Evolutionary conservation across 352 stramenopile genomes (phyloP).

Genomic region (Phytophthora fragariae): DNA sequence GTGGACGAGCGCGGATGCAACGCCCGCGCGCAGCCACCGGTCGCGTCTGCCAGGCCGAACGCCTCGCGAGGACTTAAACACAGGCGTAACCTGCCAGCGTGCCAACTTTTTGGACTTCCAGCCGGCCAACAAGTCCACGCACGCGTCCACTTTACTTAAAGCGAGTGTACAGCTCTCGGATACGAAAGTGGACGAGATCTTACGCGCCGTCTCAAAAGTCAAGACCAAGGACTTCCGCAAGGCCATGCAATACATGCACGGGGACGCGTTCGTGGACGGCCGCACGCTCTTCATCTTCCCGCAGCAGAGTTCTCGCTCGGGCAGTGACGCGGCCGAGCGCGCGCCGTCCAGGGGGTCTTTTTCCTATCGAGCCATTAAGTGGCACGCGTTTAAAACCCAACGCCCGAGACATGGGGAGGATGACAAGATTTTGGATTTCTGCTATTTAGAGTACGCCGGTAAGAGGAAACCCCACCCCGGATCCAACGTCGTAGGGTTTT

Average conservation of each 20-base stretch:
- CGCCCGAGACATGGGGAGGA: conserved; percentile 41
- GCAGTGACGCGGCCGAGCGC: conserved; percentile 11
- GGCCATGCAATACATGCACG: conserved; percentile 63
- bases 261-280: conserved; percentile 66
- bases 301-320: conserved; percentile 14
- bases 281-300: conserved; percentile 73
- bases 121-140: conserved; percentile 57
- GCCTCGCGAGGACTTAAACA: conserved; percentile 22
- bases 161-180: conserved; percentile 62
- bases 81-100: conserved; percentile 48
- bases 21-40: conserved; percentile 4
- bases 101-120: conserved; percentile 79
- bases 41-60: conserved; percentile 18
- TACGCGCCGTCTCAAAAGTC: conserved; percentile 59
- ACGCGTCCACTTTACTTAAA: conserved; percentile 74
- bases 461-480: conserved; percentile 56
- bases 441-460: conserved; percentile 79
- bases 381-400: conserved; percentile 60
- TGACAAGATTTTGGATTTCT: conserved; percentile 70
- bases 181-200: conserved; percentile 60
- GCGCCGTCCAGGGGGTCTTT: conserved; percentile 33
- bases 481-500: conserved; percentile 76
- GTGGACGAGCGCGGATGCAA: conserved; percentile 46
- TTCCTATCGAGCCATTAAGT: conserved; percentile 82
- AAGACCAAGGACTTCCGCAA: conserved; percentile 75